These are phyloP conservation scores for Cornus florida DNA, from an alignment of 148 eudicot genomes.

Conservation along the genomic window DNA sequence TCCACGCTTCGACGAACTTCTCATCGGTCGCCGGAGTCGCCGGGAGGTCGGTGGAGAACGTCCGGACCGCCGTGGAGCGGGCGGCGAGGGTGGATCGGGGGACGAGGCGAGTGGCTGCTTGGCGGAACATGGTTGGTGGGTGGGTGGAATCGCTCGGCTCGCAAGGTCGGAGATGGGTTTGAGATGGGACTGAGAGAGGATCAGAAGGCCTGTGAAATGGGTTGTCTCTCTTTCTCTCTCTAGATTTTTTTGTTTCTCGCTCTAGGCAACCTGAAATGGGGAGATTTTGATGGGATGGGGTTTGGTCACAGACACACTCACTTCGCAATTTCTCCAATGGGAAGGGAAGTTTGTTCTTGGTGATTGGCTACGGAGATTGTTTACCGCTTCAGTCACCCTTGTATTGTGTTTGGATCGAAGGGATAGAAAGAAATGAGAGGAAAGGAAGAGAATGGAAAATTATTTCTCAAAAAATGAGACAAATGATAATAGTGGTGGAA, in stretches of 20 bases:
- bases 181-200: not conserved
- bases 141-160: conserved; percentile 34
- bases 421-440: no score
- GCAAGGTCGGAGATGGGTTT: conserved; percentile 29
- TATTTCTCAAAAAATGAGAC: no score
- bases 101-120: conserved; percentile 24
- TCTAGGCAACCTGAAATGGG: not conserved
- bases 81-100: conserved; percentile 15
- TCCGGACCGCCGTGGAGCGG: conserved; percentile 27
- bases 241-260: not conserved
- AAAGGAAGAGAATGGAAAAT: no score
- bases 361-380: no score
- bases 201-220: not conserved
- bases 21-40: conserved; percentile 23
- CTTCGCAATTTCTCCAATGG: not conserved
- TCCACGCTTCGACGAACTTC: conserved; percentile 54
- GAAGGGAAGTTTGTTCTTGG: not conserved
- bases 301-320: not conserved
- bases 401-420: no score
- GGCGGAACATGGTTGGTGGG: conserved; percentile 42
- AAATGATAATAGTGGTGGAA: no score
- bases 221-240: not conserved
- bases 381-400: no score
- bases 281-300: not conserved
- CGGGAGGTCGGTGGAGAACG: conserved; percentile 36